These are phyloP conservation scores for Tulasnella sp. DNA, from an alignment of 768 basidiomycete genomes.

Conservation along the genomic window DNA sequence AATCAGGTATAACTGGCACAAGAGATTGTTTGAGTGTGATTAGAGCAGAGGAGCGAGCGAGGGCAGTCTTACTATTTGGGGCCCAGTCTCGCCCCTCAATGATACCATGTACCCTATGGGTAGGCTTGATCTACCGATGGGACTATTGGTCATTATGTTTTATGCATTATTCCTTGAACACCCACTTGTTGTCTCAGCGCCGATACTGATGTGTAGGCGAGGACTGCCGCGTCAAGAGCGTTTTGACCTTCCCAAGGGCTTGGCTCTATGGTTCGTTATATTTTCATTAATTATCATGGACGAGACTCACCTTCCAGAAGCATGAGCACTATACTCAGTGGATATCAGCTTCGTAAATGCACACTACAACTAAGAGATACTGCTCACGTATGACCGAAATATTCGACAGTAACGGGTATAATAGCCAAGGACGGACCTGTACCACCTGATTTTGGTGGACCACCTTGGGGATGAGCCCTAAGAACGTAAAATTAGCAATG, in stretches of 20 bases:
- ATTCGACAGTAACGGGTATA: conserved; percentile 48
- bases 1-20: conserved; percentile 54
- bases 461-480: conserved; percentile 75
- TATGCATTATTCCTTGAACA: neutral
- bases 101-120: conserved; percentile 65
- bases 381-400: conserved; percentile 57
- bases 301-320: too few relatives aligned
- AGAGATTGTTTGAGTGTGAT: neutral
- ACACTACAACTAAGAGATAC: too few relatives aligned
- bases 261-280: too few relatives aligned
- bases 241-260: conserved; percentile 82
- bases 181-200: conserved; percentile 73
- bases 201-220: conserved; percentile 68
- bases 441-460: conserved; percentile 54
- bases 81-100: conserved; percentile 55
- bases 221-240: conserved; percentile 71
- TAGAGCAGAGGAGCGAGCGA: neutral
- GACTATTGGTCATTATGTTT: too few relatives aligned
- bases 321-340: conserved; percentile 46
- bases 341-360: neutral
- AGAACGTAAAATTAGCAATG: neutral
- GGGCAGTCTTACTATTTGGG: conserved; percentile 43
- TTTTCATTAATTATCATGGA: too few relatives aligned
- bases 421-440: conserved; percentile 53
- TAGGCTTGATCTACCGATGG: conserved; percentile 41